Conservation (phyloP, 73 alveolate genomes). For the Diophrys sp. region DNA sequence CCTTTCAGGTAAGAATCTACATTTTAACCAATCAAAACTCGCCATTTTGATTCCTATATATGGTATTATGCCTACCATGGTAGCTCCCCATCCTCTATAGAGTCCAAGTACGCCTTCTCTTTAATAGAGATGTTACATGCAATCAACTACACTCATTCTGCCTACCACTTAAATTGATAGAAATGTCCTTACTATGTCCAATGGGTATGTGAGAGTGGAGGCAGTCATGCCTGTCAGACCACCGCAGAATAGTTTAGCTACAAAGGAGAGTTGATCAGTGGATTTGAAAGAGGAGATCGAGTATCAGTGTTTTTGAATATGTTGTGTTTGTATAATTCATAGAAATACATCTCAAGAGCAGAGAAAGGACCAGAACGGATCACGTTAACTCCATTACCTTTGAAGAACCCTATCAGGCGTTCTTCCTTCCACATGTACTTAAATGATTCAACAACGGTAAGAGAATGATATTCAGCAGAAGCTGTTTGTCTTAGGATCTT, state of each 20-base stretch:
- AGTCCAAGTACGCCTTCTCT: constrained; percentile 56
- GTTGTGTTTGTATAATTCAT: constrained; percentile 46
- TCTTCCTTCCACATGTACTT: constrained; percentile 51
- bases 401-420: constrained; percentile 61
- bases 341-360: constrained; percentile 66
- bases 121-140: constrained; percentile 22
- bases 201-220: constrained; percentile 58
- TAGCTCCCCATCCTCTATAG: constrained; percentile 58
- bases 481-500: constrained; percentile 53
- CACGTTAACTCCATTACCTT: constrained; percentile 56
- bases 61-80: constrained; percentile 69
- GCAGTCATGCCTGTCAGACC: constrained; percentile 73
- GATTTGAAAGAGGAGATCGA: constrained; percentile 14
- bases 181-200: constrained; percentile 64
- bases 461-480: constrained; percentile 40
- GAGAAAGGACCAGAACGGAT: constrained; percentile 66
- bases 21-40: constrained; percentile 49
- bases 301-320: constrained; percentile 31
- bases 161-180: constrained; percentile 36
- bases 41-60: constrained; percentile 69
- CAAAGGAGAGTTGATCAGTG: constrained; percentile 9
- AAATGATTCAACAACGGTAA: constrained; percentile 33
- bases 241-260: constrained; percentile 53
- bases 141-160: constrained; percentile 25
- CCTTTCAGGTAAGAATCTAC: constrained; percentile 40